Conservation (phyloP, 805 yeast genomes). For the Hanseniaspora pseudoguilliermondii region DNA sequence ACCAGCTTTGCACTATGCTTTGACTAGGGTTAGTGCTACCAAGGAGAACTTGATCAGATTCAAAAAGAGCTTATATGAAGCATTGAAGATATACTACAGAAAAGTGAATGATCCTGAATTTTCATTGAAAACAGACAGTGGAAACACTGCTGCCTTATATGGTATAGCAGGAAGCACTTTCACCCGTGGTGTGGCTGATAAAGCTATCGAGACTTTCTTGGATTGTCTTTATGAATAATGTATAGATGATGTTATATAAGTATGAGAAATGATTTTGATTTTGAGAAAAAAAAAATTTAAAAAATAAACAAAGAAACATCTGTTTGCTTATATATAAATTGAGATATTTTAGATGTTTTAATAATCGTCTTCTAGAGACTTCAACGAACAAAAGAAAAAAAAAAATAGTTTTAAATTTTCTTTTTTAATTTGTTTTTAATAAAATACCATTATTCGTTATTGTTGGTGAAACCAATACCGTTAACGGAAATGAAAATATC, state of each 20-base stretch:
- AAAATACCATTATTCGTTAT: not conserved
- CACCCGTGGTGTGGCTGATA: conserved; percentile 74
- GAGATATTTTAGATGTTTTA: not conserved
- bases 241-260: not conserved
- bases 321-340: not conserved
- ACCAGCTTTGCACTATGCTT: conserved; percentile 80
- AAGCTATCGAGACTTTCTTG: conserved; percentile 63
- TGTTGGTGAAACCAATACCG: not conserved
- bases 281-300: not conserved
- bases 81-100: conserved; percentile 23
- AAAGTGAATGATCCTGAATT: conserved; percentile 17
- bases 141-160: conserved; percentile 77
- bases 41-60: conserved; percentile 1
- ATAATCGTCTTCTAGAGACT: not conserved
- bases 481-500: conserved; percentile 3
- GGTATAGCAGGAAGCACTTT: conserved; percentile 90
- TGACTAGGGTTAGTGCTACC: conserved; percentile 41
- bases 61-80: conserved; percentile 27
- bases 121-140: conserved; percentile 19
- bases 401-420: not conserved
- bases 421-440: not conserved
- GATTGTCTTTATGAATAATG: conserved; percentile 57
- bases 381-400: too few relatives aligned
- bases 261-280: too few relatives aligned
- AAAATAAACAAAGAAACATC: not conserved